Base-by-base conservation (phyloP, 2,329 filamentous ascomycete genomes). In the Fusarium fujikuroi region DNA sequence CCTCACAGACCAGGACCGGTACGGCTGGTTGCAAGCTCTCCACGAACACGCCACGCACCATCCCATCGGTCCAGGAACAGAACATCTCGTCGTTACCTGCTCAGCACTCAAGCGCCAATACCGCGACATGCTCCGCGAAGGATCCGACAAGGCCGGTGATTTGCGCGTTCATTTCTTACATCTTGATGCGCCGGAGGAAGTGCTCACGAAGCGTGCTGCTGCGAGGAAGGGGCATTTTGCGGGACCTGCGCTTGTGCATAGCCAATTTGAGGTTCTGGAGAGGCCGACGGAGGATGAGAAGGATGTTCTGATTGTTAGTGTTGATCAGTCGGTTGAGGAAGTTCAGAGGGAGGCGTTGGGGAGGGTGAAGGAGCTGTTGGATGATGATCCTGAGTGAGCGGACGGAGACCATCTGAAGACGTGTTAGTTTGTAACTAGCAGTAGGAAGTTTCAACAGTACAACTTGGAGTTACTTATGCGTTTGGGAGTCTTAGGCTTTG, bases 81-180 rank as follows among this genome's bases (percentile, higher is more conserved):
- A 72, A 15, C 69, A 72, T 23, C 64, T 72, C 4, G 70, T 72
- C 15, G 69, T 72, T 0, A 72, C 70, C 16, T 72, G 69, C 19
- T 72, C 70, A n/a, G 70, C 70, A 4, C 53, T 72, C 0, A 72
- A 72, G 19, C 69, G 69, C 0, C 56, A 69, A 8, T 72, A 72
- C 21, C 49, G 70, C 5, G 70, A 72, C 2, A 56, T 72, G 16
- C 56, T 72, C 1, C 60, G 70, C 3, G 60, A 72, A 40, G 69
- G 70, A 2, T 72, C 70, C 1, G 46, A 66, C 5, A 56, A 66
- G 2, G 70, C 69, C 1, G 70, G 69, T 0, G 70, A 72, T n/a
- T 9, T 72, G 15, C 69, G 69, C 0, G 70, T 72, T 6, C 70
- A 72, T 9, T 72, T 72, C 3, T 28, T 72, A 2, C 69, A 72